These are phyloP conservation scores for Ceratobasidium sp. DNA, from an alignment of 1,284 basidiomycete genomes.

Conservation along the genomic window DNA sequence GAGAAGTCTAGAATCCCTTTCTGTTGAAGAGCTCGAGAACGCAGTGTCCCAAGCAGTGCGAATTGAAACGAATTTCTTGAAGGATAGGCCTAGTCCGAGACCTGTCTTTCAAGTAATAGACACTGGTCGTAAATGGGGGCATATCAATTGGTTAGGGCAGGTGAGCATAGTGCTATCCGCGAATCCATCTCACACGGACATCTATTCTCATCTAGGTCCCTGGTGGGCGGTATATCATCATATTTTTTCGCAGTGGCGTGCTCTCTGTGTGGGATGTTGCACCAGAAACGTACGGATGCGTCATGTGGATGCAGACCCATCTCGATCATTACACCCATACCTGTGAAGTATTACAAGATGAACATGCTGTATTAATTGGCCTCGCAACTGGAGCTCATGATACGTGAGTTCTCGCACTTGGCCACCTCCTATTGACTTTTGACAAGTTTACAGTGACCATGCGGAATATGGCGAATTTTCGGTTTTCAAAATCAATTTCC, in stretches of 20 bases:
- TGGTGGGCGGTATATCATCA: slow-evolving; percentile 17
- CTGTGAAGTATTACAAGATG: slow-evolving; percentile 31
- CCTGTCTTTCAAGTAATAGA: slow-evolving; percentile 26
- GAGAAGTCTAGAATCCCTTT: slow-evolving; percentile 18
- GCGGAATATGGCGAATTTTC: slow-evolving; percentile 4
- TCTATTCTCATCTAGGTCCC: neutral
- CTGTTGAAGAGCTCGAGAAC: slow-evolving; percentile 17
- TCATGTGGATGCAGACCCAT: slow-evolving; percentile 22
- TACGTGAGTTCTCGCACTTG: neutral
- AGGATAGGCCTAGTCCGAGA: slow-evolving; percentile 7
- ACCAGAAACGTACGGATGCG: slow-evolving; percentile 27
- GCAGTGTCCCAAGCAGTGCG: slow-evolving; percentile 27
- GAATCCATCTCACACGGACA: neutral
- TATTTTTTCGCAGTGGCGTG: slow-evolving; percentile 27
- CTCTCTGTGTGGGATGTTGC: slow-evolving; percentile 30
- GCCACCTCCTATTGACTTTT: neutral
- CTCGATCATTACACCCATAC: slow-evolving; percentile 33
- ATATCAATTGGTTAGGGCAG: slow-evolving; percentile 31
- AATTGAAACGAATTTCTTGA: slow-evolving; percentile 26
- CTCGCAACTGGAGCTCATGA: slow-evolving; percentile 33
- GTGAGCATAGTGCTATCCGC: neutral
- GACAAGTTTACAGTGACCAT: neutral
- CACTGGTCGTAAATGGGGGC: slow-evolving; percentile 27
- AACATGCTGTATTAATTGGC: slow-evolving; percentile 31
- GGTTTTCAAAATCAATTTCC: slow-evolving; percentile 27